Conservation (phyloP, 495 filamentous ascomycete genomes). For the Astrocystis sublimbata region DNA sequence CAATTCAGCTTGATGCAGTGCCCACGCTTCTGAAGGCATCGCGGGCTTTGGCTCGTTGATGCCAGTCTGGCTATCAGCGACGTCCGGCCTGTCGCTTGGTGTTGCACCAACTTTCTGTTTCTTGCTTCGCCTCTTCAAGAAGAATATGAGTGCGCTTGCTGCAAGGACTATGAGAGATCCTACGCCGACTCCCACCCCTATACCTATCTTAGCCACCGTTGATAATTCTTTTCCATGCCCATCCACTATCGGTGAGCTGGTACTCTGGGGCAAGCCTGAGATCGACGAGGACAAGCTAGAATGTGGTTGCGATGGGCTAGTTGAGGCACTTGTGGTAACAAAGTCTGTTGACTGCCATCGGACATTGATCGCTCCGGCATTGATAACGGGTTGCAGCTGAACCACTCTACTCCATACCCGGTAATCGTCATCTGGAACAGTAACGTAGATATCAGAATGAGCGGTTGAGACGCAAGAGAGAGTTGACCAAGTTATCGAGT, state of each 20-base stretch:
- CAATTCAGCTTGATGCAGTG: background rate
- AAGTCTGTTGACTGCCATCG: slow-evolving; percentile 4
- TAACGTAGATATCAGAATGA: slow-evolving; percentile 1
- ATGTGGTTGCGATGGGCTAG: background rate
- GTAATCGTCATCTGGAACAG: background rate
- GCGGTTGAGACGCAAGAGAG: slow-evolving; percentile 1
- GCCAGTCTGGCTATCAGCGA: too few species aligned
- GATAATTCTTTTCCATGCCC: background rate
- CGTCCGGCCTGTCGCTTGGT: background rate
- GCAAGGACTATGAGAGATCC: background rate
- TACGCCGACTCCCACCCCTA: background rate
- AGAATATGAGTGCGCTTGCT: background rate
- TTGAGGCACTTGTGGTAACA: background rate
- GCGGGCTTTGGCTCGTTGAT: background rate
- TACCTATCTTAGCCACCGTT: background rate
- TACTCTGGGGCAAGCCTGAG: background rate
- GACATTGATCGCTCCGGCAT: slow-evolving; percentile 3
- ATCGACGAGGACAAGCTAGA: background rate
- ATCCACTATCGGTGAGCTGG: background rate
- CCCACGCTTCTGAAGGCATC: background rate
- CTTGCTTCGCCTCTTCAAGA: background rate
- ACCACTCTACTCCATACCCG: background rate
- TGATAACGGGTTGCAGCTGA: slow-evolving; percentile 4
- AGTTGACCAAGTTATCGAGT: background rate
- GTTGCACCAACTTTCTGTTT: background rate